Evolutionary conservation across 2,329 filamentous ascomycete genomes (phyloP).

Genomic region (Trichophyton schoenleinii): DNA sequence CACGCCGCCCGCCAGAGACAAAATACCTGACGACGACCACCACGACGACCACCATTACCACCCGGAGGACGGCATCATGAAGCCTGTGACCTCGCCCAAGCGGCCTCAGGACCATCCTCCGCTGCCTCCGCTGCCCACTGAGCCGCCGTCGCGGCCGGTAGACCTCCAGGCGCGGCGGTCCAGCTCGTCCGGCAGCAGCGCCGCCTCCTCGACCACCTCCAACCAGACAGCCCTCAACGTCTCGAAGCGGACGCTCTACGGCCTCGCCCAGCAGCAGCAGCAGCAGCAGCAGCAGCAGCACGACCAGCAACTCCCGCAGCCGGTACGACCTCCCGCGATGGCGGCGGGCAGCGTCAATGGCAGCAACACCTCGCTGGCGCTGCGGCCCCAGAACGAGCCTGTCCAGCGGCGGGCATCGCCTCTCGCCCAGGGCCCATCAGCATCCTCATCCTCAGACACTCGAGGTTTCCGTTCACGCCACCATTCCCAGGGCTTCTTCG

Average conservation of each 20-base stretch:
- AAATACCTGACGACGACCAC: no score
- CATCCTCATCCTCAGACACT: constrained; percentile 19
- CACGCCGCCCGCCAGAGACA: background rate
- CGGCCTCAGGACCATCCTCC: constrained; percentile 15
- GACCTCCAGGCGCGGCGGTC: constrained; percentile 21
- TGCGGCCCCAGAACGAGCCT: constrained; percentile 28
- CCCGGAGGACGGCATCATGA: constrained; percentile 1
- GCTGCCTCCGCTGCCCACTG: constrained; percentile 13
- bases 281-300: constrained; percentile 15
- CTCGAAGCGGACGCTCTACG: constrained; percentile 27
- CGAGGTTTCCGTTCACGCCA: constrained; percentile 35
- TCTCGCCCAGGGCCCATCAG: constrained; percentile 18
- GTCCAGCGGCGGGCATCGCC: constrained; percentile 26
- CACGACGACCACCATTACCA: no score
- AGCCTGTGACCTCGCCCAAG: constrained; percentile 7
- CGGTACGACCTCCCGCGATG: constrained; percentile 20
- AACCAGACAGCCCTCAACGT: constrained; percentile 34
- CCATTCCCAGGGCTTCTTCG: constrained; percentile 56
- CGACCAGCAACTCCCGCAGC: background rate
- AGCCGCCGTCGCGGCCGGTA: constrained; percentile 13
- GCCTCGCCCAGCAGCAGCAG: constrained; percentile 20
- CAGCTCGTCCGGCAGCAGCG: constrained; percentile 35
- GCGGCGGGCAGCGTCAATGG: constrained; percentile 18
- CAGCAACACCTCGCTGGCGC: constrained; percentile 26
- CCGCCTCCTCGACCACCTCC: constrained; percentile 33